Evolutionary conservation across 1,139 yeast genomes (phyloP).

Genomic region (Sugiyamaella paludigena): DNA sequence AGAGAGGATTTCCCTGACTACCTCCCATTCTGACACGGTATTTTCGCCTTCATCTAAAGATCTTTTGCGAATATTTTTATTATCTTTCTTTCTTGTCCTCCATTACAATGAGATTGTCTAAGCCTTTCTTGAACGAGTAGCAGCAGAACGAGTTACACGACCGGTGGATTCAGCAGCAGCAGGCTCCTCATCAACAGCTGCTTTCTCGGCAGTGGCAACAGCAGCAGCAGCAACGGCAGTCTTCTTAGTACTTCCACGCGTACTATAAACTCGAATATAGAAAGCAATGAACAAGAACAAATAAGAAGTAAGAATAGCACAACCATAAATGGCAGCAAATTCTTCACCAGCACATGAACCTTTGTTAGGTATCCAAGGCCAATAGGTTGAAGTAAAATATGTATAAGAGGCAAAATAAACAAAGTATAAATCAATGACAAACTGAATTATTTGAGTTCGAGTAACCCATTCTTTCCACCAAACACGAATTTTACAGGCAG

Average conservation of each 20-base stretch:
- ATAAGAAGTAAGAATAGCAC: constrained; percentile 84
- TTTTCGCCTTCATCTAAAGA: neutral
- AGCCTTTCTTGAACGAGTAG: constrained; percentile 20
- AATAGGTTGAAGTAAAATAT: constrained; percentile 41
- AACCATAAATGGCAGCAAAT: constrained; percentile 88
- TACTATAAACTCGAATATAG: constrained; percentile 76
- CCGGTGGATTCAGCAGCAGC: constrained; percentile 11
- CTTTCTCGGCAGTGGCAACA: constrained; percentile 15
- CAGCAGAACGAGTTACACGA: constrained; percentile 16
- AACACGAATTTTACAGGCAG: constrained; percentile 90
- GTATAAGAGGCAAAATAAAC: constrained; percentile 89
- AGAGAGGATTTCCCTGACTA: neutral
- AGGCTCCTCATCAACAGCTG: constrained; percentile 16
- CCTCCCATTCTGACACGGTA: neutral
- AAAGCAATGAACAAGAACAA: constrained; percentile 88
- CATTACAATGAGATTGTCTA: constrained; percentile 1
- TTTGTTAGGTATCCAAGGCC: constrained; percentile 64
- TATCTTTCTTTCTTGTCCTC: neutral
- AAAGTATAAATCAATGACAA: constrained; percentile 81
- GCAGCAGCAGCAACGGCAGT: constrained; percentile 9
- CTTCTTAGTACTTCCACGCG: constrained; percentile 23
- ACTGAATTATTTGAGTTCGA: constrained; percentile 91
- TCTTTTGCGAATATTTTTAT: neutral
- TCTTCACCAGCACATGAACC: constrained; percentile 93
- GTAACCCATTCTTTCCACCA: constrained; percentile 99